Conservation (phyloP, 1,139 yeast genomes). For the Suhomyces taliae region DNA sequence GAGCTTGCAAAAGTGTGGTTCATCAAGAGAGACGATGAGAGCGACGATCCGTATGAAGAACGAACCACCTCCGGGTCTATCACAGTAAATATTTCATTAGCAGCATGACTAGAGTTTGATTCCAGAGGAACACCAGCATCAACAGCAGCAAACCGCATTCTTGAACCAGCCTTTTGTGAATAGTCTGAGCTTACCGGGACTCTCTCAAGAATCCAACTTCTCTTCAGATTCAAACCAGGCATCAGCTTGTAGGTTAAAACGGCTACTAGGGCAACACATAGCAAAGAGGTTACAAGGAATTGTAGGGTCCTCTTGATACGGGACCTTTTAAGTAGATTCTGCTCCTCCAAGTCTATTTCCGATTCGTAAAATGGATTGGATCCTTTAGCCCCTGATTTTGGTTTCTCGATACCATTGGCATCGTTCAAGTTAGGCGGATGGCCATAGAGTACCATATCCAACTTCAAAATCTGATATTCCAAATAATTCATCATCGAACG, state of each 20-base stretch:
- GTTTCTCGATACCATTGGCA: neutral
- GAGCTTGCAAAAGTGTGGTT: constrained; percentile 55
- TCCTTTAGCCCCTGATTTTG: neutral
- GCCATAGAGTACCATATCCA: neutral
- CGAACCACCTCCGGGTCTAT: constrained; percentile 35
- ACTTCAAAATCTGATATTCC: neutral
- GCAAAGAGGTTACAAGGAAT: neutral
- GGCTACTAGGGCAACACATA: neutral
- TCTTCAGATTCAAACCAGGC: neutral
- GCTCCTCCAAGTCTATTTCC: neutral
- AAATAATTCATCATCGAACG: neutral
- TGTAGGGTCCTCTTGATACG: neutral
- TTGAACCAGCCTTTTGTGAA: neutral
- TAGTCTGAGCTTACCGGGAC: neutral
- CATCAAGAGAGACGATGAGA: constrained; percentile 39
- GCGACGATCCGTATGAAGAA: constrained; percentile 39
- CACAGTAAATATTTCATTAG: constrained; percentile 26
- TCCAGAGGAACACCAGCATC: neutral
- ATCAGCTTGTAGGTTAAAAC: neutral
- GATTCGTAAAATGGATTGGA: neutral
- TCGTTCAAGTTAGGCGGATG: neutral
- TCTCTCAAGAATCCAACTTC: neutral
- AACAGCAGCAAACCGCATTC: neutral
- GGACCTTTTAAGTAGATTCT: neutral
- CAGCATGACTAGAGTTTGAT: constrained; percentile 13